Conservation (phyloP, 2,329 filamentous ascomycete genomes). For the Fusarium odoratissimum region DNA sequence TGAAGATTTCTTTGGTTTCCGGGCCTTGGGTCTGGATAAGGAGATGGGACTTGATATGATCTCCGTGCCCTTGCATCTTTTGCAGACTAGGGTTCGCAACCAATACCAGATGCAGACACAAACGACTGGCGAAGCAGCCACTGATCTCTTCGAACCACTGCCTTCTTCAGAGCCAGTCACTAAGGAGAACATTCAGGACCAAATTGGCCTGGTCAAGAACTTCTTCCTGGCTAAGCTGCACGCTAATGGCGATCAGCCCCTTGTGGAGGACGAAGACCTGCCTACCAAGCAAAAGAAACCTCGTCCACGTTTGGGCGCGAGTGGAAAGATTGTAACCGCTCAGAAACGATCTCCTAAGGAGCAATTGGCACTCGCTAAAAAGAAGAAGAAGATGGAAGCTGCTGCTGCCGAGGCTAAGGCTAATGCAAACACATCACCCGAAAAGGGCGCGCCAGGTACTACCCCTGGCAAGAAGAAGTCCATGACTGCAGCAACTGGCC, state of each 20-base stretch:
- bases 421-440: conserved; percentile 51
- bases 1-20: conserved; percentile 99
- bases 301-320: conserved; percentile 73
- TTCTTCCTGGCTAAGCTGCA: conserved; percentile 93
- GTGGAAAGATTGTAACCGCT: conserved; percentile 87
- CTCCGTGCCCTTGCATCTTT: conserved; percentile 90
- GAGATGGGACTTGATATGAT: conserved; percentile 90
- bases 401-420: conserved; percentile 63
- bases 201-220: conserved; percentile 89
- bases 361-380: conserved; percentile 85
- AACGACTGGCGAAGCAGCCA: conserved; percentile 68
- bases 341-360: conserved; percentile 86
- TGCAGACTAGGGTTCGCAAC: conserved; percentile 90
- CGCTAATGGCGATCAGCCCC: conserved; percentile 80
- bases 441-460: conserved; percentile 52
- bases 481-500: conserved; percentile 51
- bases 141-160: conserved; percentile 74
- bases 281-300: conserved; percentile 89
- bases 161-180: conserved; percentile 81
- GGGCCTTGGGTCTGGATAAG: conserved; percentile 89
- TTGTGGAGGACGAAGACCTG: conserved; percentile 94
- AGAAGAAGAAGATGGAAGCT: conserved; percentile 83
- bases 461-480: conserved; percentile 67
- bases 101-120: conserved; percentile 82
- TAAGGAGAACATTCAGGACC: conserved; percentile 77